Base-by-base conservation (phyloP, 306 rosid genomes). In the Notholithocarpus densiflorus region DNA sequence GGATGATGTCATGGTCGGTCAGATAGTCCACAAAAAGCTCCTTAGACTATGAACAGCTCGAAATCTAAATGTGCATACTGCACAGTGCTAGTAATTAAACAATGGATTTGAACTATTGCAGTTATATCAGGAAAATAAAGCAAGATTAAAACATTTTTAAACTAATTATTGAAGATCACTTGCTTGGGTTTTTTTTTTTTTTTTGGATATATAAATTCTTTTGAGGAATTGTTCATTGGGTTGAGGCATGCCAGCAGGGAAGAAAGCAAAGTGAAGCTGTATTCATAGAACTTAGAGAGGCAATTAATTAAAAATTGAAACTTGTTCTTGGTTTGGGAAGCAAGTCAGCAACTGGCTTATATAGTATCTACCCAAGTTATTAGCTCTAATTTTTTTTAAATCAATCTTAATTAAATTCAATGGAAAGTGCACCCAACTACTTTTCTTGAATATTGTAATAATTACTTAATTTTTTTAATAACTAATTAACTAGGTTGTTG, bases 391-490 rank as follows among this genome's bases (percentile, higher is more conserved):
- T 29, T 27, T 23, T 15, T 62, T 27, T 24, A 9, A 26, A 64
- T 15, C 17, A 31, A 65, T 65, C 13, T 61, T 26, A 61, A 61
- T 2, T 23, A 15, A 61, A 2, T 24, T 10, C 14, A 21, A 78
- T 5, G 54, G 23, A 69, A 66, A 70, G 18, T 32, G 52, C 61
- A n/a, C 73, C 60, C 71, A 78, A 78, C 81, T 31, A 3, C 48
- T 31, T 11, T 20, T 29, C 5, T 27, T 7, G 18, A 64, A 65
- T 18, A 65, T 61, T 61, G 11, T 26, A 31, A 11, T 3, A 18
- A 29, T 29, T 13, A 0, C 31, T 7, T 31, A 29, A 5, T 0
- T 23, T 57, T 20, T 20, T 20, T 57, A 26, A 4, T 26, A 61
- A 12, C 3, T 23, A 26, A 13, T 18, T 61, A 24, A 32, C 34